Percentiles rank a stretch among this genome's conserved stretches.
Conservation (phyloP, 192 early-diverging fungal genomes). For the Lunasporangiospora selenospora region DNA sequence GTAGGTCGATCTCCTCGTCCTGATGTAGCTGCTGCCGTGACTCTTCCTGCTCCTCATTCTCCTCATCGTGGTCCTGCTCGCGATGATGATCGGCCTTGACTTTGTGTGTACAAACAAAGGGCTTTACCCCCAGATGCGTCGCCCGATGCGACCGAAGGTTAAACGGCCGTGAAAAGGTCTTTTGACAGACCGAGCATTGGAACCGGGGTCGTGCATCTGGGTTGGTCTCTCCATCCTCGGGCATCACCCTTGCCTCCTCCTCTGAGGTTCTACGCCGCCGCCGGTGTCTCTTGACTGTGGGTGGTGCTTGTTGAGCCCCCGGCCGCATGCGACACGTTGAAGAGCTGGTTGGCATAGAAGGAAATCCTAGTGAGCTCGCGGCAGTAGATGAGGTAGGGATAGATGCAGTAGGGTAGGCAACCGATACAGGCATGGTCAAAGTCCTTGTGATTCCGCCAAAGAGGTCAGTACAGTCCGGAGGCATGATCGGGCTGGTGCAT, state of each 20-base stretch:
- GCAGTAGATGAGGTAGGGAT: too few species aligned
- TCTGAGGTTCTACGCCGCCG: slow-evolving; percentile 34
- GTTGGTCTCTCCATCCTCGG: slow-evolving; percentile 2
- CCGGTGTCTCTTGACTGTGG: slow-evolving; percentile 29
- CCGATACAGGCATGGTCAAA: too few species aligned
- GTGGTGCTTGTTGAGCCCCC: too few species aligned
- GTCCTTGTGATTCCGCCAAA: neutral
- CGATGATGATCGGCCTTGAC: too few species aligned
- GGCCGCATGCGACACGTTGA: neutral
- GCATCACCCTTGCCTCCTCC: slow-evolving; percentile 18
- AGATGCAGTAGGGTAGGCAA: neutral
- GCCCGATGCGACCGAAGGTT: slow-evolving; percentile 74
- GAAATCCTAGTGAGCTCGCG: too few species aligned
- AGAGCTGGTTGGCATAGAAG: neutral
- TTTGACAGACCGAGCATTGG: slow-evolving; percentile 45
- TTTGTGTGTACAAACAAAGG: slow-evolving; percentile 69
- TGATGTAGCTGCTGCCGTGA: too few species aligned
- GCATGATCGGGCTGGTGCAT: slow-evolving; percentile 14
- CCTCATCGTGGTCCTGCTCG: too few species aligned
- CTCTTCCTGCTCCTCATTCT: too few species aligned
- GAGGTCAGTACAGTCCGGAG: neutral
- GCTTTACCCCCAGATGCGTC: slow-evolving; percentile 67
- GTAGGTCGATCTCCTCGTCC: too few species aligned
- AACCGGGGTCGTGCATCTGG: slow-evolving; percentile 6
- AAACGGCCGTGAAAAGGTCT: slow-evolving; percentile 70